Percentiles rank a stretch among this genome's conserved stretches.
phyloP scores from a whole-genome alignment of 371 early-diverging fungal species.

The Lichtheimia ramosa region DNA sequence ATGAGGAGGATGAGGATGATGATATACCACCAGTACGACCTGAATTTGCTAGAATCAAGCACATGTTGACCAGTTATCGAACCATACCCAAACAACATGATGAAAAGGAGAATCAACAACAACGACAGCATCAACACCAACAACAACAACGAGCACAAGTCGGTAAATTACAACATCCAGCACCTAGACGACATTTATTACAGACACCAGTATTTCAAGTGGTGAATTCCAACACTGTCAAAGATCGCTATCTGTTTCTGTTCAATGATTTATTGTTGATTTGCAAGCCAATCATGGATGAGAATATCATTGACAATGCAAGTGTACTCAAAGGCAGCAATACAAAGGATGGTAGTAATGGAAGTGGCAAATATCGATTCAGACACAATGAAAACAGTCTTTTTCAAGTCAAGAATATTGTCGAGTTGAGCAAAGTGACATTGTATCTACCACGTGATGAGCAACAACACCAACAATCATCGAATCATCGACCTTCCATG shows the following conservation, averaged over 20 bases:
- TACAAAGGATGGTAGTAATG: conserved; percentile 3
- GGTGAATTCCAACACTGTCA: conserved; percentile 65
- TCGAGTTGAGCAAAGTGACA: conserved; percentile 55
- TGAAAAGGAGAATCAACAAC: not conserved
- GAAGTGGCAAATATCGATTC: conserved; percentile 23
- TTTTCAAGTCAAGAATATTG: conserved; percentile 65
- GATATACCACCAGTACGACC: conserved; percentile 1
- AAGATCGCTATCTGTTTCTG: conserved; percentile 79
- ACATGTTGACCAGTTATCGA: conserved; percentile 5
- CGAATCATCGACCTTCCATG: conserved; percentile 14
- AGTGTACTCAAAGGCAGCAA: conserved; percentile 10
- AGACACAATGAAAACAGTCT: conserved; percentile 52
- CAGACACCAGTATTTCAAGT: conserved; percentile 82
- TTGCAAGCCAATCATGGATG: conserved; percentile 61
- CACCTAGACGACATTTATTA: conserved; percentile 65
- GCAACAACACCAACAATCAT: conserved; percentile 23
- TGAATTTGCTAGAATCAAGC: not conserved
- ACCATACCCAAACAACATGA: not conserved
- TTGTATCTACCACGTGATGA: conserved; percentile 56
- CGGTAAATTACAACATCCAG: conserved; percentile 12
- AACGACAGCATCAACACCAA: not conserved
- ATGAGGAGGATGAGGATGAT: not conserved
- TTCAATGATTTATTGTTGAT: conserved; percentile 81
- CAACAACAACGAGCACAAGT: not conserved
- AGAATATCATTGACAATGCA: conserved; percentile 40